Conservation (phyloP, 2,329 filamentous ascomycete species). For the Phaeosphaeria sp. region DNA sequence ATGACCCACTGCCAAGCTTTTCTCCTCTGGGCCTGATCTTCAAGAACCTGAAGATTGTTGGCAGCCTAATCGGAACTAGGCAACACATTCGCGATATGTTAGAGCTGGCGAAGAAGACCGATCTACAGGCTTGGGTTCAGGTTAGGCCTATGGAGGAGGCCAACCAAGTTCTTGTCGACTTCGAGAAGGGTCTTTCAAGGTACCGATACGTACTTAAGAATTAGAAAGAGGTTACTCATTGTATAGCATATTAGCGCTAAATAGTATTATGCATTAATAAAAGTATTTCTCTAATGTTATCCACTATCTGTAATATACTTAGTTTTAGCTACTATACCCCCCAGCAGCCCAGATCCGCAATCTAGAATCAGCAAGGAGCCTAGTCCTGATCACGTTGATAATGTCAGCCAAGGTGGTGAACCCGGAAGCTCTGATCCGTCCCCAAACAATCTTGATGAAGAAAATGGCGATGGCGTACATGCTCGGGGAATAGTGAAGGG, state of each 20-base stretch:
- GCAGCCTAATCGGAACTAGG: constrained; percentile 68
- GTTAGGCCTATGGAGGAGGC: constrained; percentile 49
- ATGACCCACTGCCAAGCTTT: constrained; percentile 59
- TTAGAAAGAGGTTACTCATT: constrained; percentile 6
- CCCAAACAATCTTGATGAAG: too few species aligned
- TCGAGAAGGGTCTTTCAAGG: constrained; percentile 50
- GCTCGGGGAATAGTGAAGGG: too few species aligned
- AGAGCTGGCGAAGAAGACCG: constrained; percentile 49
- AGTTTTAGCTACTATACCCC: too few species aligned
- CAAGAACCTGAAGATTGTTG: constrained; percentile 66
- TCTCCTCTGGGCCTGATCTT: constrained; percentile 61
- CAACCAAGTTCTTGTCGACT: constrained; percentile 46
- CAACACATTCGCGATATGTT: constrained; percentile 64
- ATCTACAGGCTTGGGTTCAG: constrained; percentile 52
- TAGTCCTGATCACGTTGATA: too few species aligned
- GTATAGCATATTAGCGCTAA: background rate
- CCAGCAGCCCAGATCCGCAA: too few species aligned
- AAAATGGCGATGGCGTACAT: too few species aligned
- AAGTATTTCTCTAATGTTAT: too few species aligned
- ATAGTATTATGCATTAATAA: background rate
- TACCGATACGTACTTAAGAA: constrained; percentile 51
- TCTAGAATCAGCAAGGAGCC: too few species aligned
- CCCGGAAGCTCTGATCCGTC: too few species aligned
- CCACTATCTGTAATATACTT: too few species aligned
- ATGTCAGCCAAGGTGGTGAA: too few species aligned